These are phyloP conservation scores for Trichomonas gallinae DNA, from an alignment of 208 protist species.

Conservation along the genomic window DNA sequence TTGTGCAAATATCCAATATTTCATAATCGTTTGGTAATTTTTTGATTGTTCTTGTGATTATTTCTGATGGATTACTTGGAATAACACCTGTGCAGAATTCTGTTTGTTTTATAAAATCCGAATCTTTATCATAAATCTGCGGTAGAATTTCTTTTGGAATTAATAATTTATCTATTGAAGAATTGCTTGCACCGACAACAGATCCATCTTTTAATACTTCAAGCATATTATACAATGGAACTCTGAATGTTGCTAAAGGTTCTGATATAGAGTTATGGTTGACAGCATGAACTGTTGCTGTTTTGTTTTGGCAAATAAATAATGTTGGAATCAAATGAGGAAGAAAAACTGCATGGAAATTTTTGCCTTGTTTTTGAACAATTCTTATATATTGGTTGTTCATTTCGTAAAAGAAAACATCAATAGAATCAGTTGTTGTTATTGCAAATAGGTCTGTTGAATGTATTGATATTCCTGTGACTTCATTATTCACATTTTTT, in stretches of 20 bases:
- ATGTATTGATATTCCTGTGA: background rate
- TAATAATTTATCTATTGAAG: background rate
- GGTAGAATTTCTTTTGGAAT: background rate
- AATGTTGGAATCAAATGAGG: background rate
- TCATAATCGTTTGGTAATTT: background rate
- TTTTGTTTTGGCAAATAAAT: background rate
- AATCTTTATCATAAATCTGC: background rate
- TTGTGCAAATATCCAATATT: background rate
- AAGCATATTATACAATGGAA: background rate
- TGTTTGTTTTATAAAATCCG: background rate
- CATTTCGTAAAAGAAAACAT: background rate
- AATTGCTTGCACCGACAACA: background rate
- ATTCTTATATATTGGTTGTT: background rate
- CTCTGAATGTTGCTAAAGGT: background rate
- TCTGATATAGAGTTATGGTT: background rate
- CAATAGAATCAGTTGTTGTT: background rate
- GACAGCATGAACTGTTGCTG: background rate
- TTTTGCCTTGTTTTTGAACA: background rate
- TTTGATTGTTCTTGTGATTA: background rate
- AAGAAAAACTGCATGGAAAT: background rate
- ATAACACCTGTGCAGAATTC: background rate
- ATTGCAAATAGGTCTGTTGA: background rate
- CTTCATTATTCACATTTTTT: background rate
- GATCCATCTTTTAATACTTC: background rate
- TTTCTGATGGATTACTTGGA: background rate